Evolutionary conservation across 140 eudicot genomes (phyloP), one percentile per base, ranked within the genome.

Genomic region (Flaveria floridana): DNA sequence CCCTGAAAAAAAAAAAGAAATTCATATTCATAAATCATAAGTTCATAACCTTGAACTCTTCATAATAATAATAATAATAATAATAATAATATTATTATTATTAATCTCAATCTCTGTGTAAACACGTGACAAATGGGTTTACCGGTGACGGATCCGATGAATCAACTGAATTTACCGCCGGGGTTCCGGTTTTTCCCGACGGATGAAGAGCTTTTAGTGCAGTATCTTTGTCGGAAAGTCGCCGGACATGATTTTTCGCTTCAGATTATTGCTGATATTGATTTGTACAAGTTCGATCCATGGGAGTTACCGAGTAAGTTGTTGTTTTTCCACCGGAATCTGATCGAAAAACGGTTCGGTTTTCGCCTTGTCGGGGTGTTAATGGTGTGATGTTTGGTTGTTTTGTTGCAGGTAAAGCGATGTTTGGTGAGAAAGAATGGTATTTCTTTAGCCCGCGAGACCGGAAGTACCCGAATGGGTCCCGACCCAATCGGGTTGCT

Each of bases 371-470:
- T 34, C 41, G 41, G 8, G 8, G 41, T 34, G 41, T 6, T 34
- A 39, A 28, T 69, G 46, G 53, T 50, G 70, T 42, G 52, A 44
- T 70, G 37, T 4, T 30, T 30, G 37, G 37, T 30, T 30, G 11
- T 3, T 53, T 51, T 9, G 16, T 47, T 21, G 37, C 19, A 91
- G 97, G 85, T 58, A 88, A 88, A 77, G 97, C 97, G 11, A 59
- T 80, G 50, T 88, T 91, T 78, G 95, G 97, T 58, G 97, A 91
- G 55, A 91, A 91, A 56, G 97, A 90, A 81, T 90, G 96, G 95
- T 90, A 90, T 21, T 90, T 90, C 66, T 90, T 90, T 67, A 90
- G 89, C 34, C 96, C 96, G 15, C 76, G 95, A 65, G 96, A 90
- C 63, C 74, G 96, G n/a, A 90, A 90, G 69, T 90, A 90, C 65